Percentiles rank a stretch among this genome's conserved stretches.
Conservation (phyloP, 192 early-diverging fungal genomes). For the Chytriomyces confervae region DNA sequence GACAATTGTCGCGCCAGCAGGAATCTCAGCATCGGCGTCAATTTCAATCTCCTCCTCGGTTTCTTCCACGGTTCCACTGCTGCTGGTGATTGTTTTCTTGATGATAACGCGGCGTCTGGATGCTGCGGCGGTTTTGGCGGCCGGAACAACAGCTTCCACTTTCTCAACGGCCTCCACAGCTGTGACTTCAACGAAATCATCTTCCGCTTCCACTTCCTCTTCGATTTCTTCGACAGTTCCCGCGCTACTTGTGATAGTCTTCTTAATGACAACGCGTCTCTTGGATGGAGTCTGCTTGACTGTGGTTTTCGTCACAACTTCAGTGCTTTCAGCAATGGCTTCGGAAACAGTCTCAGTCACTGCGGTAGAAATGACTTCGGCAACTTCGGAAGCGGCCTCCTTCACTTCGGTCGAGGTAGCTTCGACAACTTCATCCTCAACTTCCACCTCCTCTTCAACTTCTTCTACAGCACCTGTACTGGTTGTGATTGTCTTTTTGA, state of each 20-base stretch:
- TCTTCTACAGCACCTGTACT: background rate
- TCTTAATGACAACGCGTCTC: slow-evolving; percentile 7
- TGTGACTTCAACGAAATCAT: too few relatives aligned
- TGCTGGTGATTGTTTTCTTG: background rate
- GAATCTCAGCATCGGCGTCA: background rate
- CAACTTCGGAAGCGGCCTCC: background rate
- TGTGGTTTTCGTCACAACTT: background rate
- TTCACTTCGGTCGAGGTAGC: background rate
- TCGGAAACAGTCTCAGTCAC: background rate
- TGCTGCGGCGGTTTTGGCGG: background rate
- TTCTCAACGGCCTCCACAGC: background rate
- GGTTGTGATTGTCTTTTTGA: background rate
- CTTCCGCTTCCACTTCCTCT: too few relatives aligned
- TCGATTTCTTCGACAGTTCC: background rate
- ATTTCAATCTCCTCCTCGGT: slow-evolving; percentile 9
- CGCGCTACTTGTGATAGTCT: background rate
- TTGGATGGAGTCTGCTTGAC: background rate
- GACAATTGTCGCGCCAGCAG: background rate
- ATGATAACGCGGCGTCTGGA: background rate
- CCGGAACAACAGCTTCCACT: background rate
- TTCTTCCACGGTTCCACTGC: background rate
- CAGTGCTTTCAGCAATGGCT: too few relatives aligned
- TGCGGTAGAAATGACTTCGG: background rate
- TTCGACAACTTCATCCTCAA: too few relatives aligned
- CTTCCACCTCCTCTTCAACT: background rate